phyloP scores from a whole-genome alignment of 2,329 filamentous ascomycete species.

The Cladosporium sp. region DNA sequence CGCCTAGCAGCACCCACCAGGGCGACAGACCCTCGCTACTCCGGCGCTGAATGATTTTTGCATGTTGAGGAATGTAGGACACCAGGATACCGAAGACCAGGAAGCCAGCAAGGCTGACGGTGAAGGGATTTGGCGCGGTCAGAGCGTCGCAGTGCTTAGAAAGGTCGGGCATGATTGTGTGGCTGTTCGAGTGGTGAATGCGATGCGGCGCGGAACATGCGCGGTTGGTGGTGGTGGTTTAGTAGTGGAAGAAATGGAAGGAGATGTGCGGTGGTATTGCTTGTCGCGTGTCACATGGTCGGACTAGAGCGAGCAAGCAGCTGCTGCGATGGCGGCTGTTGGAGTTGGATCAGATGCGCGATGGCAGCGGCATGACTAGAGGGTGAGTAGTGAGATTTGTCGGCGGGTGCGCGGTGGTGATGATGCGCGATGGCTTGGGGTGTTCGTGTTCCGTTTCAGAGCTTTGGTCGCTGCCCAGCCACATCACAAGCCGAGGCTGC shows the following conservation, averaged over 20 bases:
- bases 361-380: neutral
- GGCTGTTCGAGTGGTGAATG: neutral
- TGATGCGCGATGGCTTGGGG: constrained; percentile 1
- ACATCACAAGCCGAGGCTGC: neutral
- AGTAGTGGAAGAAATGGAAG: neutral
- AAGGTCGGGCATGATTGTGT: neutral
- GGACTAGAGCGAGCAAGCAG: constrained; percentile 9
- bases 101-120: constrained; percentile 45
- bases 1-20: constrained; percentile 91
- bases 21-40: constrained; percentile 94
- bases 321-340: neutral
- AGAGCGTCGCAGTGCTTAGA: constrained; percentile 31
- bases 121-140: constrained; percentile 29
- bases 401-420: neutral
- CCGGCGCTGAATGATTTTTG: constrained; percentile 80
- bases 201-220: constrained; percentile 3
- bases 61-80: constrained; percentile 93
- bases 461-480: neutral
- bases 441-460: neutral
- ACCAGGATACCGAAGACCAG: constrained; percentile 85
- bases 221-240: neutral
- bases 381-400: neutral
- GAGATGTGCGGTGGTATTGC: constrained; percentile 3
- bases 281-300: constrained; percentile 11
- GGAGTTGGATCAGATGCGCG: neutral